Percentiles rank a stretch among this genome's conserved stretches.
Evolutionary conservation across 169 alveolate genomes (phyloP).

Genomic region (Ichthyophthirius multifiliis): DNA sequence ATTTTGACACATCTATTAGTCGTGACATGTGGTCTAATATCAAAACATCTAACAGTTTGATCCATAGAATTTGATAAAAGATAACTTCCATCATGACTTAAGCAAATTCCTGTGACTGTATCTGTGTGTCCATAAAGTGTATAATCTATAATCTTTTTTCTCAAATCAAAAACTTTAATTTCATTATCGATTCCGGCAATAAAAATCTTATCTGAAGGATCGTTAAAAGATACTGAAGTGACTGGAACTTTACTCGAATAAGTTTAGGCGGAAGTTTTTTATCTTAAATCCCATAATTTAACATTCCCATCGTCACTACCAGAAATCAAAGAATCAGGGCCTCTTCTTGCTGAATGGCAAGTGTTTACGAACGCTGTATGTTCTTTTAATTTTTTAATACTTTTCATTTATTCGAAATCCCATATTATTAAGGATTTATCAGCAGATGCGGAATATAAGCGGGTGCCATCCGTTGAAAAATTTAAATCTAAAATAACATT

Average conservation of each 20-base stretch:
- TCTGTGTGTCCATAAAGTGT: constrained; percentile 72
- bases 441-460: constrained; percentile 58
- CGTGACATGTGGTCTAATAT: constrained; percentile 20
- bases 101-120: constrained; percentile 72
- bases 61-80: constrained; percentile 75
- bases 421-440: constrained; percentile 70
- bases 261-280: constrained; percentile 33
- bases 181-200: constrained; percentile 59
- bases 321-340: constrained; percentile 57
- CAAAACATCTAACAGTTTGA: constrained; percentile 48
- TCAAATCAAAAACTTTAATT: constrained; percentile 66
- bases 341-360: constrained; percentile 46
- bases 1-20: constrained; percentile 56
- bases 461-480: constrained; percentile 59
- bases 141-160: constrained; percentile 64
- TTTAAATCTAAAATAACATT: constrained; percentile 72
- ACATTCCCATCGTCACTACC: constrained; percentile 75
- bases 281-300: constrained; percentile 67
- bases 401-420: constrained; percentile 67
- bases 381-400: constrained; percentile 64
- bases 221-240: constrained; percentile 60
- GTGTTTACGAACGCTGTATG: constrained; percentile 65
- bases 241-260: constrained; percentile 59
- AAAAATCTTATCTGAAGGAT: constrained; percentile 56
- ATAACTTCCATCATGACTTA: constrained; percentile 65